phyloP scores from a whole-genome alignment of 108 stramenopile genomes.

The Epipyxis sp. region DNA sequence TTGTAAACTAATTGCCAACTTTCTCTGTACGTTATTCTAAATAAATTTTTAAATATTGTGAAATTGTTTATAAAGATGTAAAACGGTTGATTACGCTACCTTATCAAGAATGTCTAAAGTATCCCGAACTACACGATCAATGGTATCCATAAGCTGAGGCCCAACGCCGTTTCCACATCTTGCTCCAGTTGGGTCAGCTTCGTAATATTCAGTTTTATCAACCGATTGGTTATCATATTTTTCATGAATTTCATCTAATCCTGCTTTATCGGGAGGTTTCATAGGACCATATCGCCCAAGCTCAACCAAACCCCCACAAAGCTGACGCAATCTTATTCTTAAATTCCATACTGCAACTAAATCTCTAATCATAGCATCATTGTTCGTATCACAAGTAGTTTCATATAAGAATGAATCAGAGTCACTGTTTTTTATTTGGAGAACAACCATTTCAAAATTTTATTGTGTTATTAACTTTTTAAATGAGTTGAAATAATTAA shows the following conservation, averaged over 20 bases:
- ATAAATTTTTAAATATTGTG: neutral
- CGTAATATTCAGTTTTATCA: slow-evolving; percentile 56
- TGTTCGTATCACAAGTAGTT: slow-evolving; percentile 56
- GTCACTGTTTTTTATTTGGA: slow-evolving; percentile 56
- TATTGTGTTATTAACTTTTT: too few species aligned
- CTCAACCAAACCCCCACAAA: slow-evolving; percentile 59
- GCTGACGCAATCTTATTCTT: slow-evolving; percentile 52
- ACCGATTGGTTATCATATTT: slow-evolving; percentile 43
- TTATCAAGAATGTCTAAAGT: slow-evolving; percentile 56
- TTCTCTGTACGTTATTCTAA: slow-evolving; percentile 20
- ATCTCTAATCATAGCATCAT: slow-evolving; percentile 68
- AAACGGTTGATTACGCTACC: slow-evolving; percentile 3
- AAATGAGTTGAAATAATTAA: too few species aligned
- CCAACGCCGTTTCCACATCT: slow-evolving; percentile 67
- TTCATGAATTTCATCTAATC: slow-evolving; percentile 61
- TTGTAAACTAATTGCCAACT: slow-evolving; percentile 43
- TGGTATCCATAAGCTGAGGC: slow-evolving; percentile 51
- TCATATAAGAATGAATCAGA: slow-evolving; percentile 71
- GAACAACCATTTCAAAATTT: slow-evolving; percentile 68
- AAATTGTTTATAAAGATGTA: neutral
- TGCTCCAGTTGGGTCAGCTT: slow-evolving; percentile 61
- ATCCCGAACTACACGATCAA: slow-evolving; percentile 59
- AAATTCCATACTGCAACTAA: slow-evolving; percentile 66
- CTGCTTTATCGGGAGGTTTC: slow-evolving; percentile 53
- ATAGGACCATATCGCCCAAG: slow-evolving; percentile 63